A percentile compares a stretch with the other conserved stretches of the same genome.
Evolutionary conservation across 108 stramenopile species (phyloP).

Genomic region (Aureococcus anophagefferens): DNA sequence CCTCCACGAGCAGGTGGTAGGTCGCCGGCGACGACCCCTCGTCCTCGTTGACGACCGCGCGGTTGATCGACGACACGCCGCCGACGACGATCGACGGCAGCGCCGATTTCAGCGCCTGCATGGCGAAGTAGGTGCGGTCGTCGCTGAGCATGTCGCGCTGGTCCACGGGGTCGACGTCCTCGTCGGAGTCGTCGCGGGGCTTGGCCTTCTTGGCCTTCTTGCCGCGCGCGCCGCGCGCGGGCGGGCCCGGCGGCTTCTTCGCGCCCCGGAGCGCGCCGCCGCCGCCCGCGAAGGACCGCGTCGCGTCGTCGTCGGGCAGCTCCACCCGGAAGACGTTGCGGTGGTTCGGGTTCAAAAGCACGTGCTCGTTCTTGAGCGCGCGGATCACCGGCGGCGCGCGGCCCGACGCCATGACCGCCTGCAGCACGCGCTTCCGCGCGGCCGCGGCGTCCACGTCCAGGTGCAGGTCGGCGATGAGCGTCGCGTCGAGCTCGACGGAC

Average conservation of each 20-base stretch:
- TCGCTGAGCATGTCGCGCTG: not conserved
- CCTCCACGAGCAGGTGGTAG: constrained; percentile 91
- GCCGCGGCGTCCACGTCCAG: constrained; percentile 68
- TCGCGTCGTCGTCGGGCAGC: constrained; percentile 58
- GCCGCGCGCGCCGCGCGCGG: not conserved
- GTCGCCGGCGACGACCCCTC: constrained; percentile 18
- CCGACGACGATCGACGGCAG: constrained; percentile 87
- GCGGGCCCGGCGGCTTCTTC: not conserved
- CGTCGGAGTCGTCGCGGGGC: not conserved
- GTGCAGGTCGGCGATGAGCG: constrained; percentile 76
- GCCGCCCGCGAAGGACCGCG: not conserved
- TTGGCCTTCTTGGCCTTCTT: too few species aligned
- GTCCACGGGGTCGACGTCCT: not conserved
- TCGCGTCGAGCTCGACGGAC: constrained; percentile 79
- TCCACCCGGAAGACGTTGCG: constrained; percentile 65
- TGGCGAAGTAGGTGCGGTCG: constrained; percentile 53
- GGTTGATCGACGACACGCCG: constrained; percentile 81
- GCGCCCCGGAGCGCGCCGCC: constrained; percentile 10
- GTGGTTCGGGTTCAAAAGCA: constrained; percentile 55
- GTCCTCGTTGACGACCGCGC: constrained; percentile 94
- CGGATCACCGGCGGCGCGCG: constrained; percentile 61
- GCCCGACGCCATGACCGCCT: constrained; percentile 54
- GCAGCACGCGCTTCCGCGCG: constrained; percentile 67
- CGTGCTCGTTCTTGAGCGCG: constrained; percentile 54
- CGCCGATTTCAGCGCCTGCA: constrained; percentile 81